Percentiles rank a stretch among this genome's conserved stretches.
Conservation (phyloP, 306 rosid genomes). For the Alnus rubra region DNA sequence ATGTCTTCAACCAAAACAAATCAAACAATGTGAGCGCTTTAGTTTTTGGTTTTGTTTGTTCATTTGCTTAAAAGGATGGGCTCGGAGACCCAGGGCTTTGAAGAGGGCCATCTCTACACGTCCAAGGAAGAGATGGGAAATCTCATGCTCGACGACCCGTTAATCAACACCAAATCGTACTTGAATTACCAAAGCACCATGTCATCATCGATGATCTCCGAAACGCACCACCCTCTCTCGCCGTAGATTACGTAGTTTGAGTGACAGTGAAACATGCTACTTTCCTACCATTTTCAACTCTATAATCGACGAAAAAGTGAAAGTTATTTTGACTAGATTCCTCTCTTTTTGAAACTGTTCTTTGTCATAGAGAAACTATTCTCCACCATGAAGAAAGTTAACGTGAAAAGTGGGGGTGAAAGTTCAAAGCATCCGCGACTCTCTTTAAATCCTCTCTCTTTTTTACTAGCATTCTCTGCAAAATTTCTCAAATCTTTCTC, state of each 20-base stretch:
- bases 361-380: no score
- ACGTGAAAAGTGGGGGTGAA: no score
- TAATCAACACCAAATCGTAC: constrained; percentile 41
- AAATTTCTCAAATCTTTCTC: no score
- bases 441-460: constrained; percentile 3
- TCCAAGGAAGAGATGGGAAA: constrained; percentile 59
- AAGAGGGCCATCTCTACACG: constrained; percentile 49
- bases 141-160: constrained; percentile 56
- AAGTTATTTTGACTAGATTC: no score
- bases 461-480: no score
- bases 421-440: no score
- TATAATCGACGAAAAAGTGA: no score
- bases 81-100: constrained; percentile 59
- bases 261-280: no score
- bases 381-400: no score
- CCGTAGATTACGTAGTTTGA: constrained; percentile 7
- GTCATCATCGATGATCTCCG: constrained; percentile 55
- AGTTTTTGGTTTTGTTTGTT: neutral
- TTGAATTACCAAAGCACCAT: constrained; percentile 74
- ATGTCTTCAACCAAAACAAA: neutral
- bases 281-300: no score
- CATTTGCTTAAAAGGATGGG: constrained; percentile 63
- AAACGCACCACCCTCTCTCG: constrained; percentile 44
- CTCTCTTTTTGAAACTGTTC: no score
- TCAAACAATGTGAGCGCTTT: neutral